Base-by-base conservation (phyloP, 768 basidiomycete genomes). In the Royoungia palumana region DNA sequence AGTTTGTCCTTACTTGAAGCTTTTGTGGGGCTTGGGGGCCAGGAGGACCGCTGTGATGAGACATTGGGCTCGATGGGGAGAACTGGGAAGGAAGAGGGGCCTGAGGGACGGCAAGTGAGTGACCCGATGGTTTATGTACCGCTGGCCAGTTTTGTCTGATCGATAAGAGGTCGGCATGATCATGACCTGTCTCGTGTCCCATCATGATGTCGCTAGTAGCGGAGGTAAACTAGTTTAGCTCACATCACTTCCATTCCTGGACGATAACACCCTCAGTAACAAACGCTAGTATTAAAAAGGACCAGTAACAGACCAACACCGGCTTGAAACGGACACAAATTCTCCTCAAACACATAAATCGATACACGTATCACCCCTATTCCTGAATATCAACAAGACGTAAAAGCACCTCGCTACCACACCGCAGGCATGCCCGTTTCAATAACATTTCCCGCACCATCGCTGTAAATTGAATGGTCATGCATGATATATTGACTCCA, bases 401-500 rank as follows among this genome's bases (percentile, higher is more conserved):
- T 44, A 44, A 48, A 47, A 35, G n/a, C 47, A 44, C n/a, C 41
- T 47, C 30, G 47, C 47, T 38, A 45, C 24, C 35, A 40, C 19
- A 54, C 40, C 45, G 32, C 47, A 50, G 34, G 17, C n/a, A 21
- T 16, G 47, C 43, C 7, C 36, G 59, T 68, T 32, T 79, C 72
- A 92, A 79, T 87, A 92, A 74, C 88, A 92, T 35, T 85, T 77
- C 46, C 80, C 74, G 13, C 78, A 72, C 58, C 78, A 73, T 68
- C 82, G 81, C 64, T 85, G 81, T 61, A 28, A 28, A 28, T 28
- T 83, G 81, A 91, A 85, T 41, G 77, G 82, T 69, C 40, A 20
- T 32, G 14, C 14, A 16, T 16, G 32, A 32, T 32, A 16, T 32
- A 32, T 16, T 32, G 14, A 16, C 32, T 16, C 6, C 16, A 14